Percentiles rank a stretch among this genome's conserved stretches.
Evolutionary conservation across 306 rosid species (phyloP).

Genomic region (Psophocarpus tetragonolobus): DNA sequence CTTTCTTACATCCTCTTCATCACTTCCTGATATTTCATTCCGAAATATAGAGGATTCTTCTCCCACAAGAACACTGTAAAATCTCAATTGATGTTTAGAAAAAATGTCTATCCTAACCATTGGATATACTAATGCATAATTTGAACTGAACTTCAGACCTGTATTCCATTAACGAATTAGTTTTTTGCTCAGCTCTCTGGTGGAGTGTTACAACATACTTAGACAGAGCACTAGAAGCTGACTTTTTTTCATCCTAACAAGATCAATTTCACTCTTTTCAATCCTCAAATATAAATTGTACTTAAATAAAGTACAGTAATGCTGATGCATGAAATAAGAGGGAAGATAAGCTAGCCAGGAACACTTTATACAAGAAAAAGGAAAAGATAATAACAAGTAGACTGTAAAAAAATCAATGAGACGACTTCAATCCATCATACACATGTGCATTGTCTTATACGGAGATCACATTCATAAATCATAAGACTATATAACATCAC

Average conservation of each 20-base stretch:
- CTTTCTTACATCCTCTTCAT: conserved; percentile 48
- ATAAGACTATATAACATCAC: too few species aligned
- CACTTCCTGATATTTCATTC: conserved; percentile 57
- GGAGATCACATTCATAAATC: not conserved
- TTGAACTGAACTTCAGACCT: conserved; percentile 51
- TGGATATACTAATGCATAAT: conserved; percentile 16
- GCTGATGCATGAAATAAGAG: conserved; percentile 8
- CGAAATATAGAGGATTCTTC: conserved; percentile 67
- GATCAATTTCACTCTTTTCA: conserved; percentile 9
- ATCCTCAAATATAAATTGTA: conserved; percentile 17
- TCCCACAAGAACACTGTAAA: conserved; percentile 75
- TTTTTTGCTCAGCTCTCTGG: conserved; percentile 67
- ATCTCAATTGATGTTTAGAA: conserved; percentile 39
- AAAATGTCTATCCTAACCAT: conserved; percentile 34
- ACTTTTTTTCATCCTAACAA: conserved; percentile 68
- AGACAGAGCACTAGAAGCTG: conserved; percentile 65
- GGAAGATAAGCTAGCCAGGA: conserved; percentile 2
- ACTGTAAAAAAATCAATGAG: conserved; percentile 14
- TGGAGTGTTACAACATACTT: conserved; percentile 52
- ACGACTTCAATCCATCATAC: not conserved
- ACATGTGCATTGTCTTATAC: not conserved
- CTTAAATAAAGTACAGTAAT: not conserved
- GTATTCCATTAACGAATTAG: conserved; percentile 65
- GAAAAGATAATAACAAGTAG: not conserved
- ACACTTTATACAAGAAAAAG: not conserved